Percentiles rank a stretch among this genome's conserved stretches.
These are phyloP conservation scores for Colletotrichum sublineola DNA, from an alignment of 2,329 filamentous ascomycete species.

Conservation along the genomic window DNA sequence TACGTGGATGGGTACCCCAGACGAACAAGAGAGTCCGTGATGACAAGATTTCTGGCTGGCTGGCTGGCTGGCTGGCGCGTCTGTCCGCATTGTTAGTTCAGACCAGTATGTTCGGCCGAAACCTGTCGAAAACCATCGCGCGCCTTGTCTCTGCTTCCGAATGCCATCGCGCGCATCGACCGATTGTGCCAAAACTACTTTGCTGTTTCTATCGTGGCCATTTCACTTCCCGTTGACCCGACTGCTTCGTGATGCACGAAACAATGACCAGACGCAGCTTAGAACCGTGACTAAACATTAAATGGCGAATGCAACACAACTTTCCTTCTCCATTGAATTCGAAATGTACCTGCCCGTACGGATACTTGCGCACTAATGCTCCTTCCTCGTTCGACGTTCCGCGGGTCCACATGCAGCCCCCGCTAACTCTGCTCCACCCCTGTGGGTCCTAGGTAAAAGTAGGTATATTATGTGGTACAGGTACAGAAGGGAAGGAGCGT, in stretches of 20 bases:
- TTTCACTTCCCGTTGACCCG: not conserved
- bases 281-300: not conserved
- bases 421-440: constrained; percentile 8
- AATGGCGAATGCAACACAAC: not conserved
- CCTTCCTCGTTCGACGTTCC: constrained; percentile 15
- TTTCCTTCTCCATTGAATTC: not conserved
- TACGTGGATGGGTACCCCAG: no score
- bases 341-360: not conserved
- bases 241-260: not conserved
- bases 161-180: not conserved
- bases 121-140: constrained; percentile 11
- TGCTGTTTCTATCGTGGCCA: not conserved
- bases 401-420: constrained; percentile 11
- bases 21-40: not conserved
- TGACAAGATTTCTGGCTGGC: not conserved
- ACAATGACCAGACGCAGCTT: not conserved
- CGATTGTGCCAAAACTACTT: not conserved
- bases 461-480: no score
- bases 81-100: constrained; percentile 11
- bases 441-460: constrained; percentile 3
- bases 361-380: not conserved
- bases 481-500: not conserved
- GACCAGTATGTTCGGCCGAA: constrained; percentile 35
- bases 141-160: not conserved
- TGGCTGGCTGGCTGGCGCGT: not conserved